A percentile compares a stretch with the other conserved stretches of the same genome.
Conservation (phyloP, 1,139 yeast genomes). For the Waltiozyma sp. region DNA sequence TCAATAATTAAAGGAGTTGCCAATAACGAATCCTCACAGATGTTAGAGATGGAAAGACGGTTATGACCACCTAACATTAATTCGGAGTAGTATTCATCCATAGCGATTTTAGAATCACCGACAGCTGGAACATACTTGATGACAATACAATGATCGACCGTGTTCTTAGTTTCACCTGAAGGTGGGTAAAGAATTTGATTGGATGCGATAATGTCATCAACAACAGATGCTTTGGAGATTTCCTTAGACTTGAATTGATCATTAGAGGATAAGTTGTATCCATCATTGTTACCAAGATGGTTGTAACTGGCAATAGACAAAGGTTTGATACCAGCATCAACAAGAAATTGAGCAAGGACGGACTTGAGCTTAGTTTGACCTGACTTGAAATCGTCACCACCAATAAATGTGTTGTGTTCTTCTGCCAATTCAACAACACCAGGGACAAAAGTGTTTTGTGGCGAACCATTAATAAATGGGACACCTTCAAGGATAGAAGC, state of each 20-base stretch:
- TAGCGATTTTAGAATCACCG: conserved; percentile 94
- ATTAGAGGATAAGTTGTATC: conserved; percentile 84
- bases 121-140: conserved; percentile 91
- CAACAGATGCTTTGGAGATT: conserved; percentile 85
- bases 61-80: conserved; percentile 97
- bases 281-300: conserved; percentile 95
- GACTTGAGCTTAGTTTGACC: conserved; percentile 96
- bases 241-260: conserved; percentile 92
- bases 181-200: conserved; percentile 80
- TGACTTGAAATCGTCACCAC: conserved; percentile 95
- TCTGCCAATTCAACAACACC: conserved; percentile 90
- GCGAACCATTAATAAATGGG: conserved; percentile 93
- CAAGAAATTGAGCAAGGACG: conserved; percentile 88
- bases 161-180: conserved; percentile 48
- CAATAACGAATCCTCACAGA: conserved; percentile 89
- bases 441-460: conserved; percentile 95
- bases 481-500: conserved; percentile 82
- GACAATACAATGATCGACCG: conserved; percentile 87
- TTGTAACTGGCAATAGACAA: conserved; percentile 89
- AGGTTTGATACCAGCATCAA: conserved; percentile 96
- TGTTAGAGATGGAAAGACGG: conserved; percentile 86
- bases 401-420: conserved; percentile 63
- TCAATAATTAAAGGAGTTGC: conserved; percentile 94
- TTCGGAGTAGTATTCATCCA: conserved; percentile 96
- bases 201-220: conserved; percentile 88